phyloP scores from a whole-genome alignment of 2,329 filamentous ascomycete species.

The Keithomyces neogunnii region DNA sequence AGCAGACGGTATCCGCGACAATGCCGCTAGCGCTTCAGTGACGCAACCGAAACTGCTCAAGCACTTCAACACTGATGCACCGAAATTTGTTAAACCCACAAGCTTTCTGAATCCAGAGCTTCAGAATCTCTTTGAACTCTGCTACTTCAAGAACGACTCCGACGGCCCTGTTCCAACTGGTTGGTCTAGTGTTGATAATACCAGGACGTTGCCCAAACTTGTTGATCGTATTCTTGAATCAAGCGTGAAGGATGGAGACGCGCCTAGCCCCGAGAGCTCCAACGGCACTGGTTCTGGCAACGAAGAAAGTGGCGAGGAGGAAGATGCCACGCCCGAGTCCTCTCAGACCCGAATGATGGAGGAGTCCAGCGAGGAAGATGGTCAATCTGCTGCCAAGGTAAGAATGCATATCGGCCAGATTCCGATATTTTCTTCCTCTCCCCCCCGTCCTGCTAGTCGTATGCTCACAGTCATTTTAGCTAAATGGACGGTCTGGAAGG shows the following conservation, averaged over 20 bases:
- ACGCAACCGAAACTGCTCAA: constrained; percentile 27
- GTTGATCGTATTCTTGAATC: constrained; percentile 36
- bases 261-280: constrained; percentile 38
- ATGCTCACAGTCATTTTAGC: constrained; percentile 9
- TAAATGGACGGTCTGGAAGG: constrained; percentile 11
- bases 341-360: constrained; percentile 47
- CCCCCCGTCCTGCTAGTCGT: neutral
- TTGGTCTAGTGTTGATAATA: constrained; percentile 54
- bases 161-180: constrained; percentile 60
- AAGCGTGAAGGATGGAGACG: constrained; percentile 34
- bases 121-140: constrained; percentile 69
- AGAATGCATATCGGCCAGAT: constrained; percentile 2
- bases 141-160: constrained; percentile 48
- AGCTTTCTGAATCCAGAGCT: constrained; percentile 53
- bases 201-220: constrained; percentile 47
- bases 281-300: constrained; percentile 40
- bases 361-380: constrained; percentile 50
- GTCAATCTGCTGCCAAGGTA: constrained; percentile 17
- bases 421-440: too few relatives aligned
- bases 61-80: constrained; percentile 40
- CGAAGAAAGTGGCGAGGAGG: constrained; percentile 46
- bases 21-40: constrained; percentile 9
- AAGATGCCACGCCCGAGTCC: constrained; percentile 24
- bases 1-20: constrained; percentile 19
- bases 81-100: constrained; percentile 43